Evolutionary conservation across 495 filamentous ascomycete genomes (phyloP), one percentile per base, ranked within the genome.

Genomic region (Jackrogersella multiformis): DNA sequence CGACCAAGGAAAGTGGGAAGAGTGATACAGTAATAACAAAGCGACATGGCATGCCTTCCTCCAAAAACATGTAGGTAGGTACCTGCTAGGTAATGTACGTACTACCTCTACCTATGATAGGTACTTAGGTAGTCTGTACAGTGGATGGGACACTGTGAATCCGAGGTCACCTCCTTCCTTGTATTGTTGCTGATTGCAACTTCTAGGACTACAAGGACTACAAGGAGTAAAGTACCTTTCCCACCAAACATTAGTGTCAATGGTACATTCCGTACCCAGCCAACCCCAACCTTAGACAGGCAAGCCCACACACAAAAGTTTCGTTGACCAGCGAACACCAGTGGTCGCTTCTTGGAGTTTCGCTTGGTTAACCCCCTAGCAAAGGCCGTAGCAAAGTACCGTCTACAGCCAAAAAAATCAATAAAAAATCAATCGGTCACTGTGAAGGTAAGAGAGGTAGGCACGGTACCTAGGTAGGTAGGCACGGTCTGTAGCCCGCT

Each of bases 1-100:
- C 28, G 42, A 44, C 9, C 48, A 64, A 57, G 54, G 41, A 36
- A 42, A 61, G 10, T 13, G 28, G 21, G 8, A 34, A 9, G 15
- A 61, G 55, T 69, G 66, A 64, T 68, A 63, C 60, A 69, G 66
- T 64, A 64, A 69, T 69, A 64, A 68, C 59, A 68, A 63, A 63
- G 54, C 59, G 52, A 56, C 32, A 48, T 55, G 21, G 49, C 49
- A 55, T 46, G 24, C 36, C 36, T 57, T 49, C 53, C 53, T 35
- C 59, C 59, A 53, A 63, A 59, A 59, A 20, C 18, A 49, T 38
- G 54, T n/a, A n/a, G n/a, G n/a, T n/a, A 46, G 41, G 34, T 44
- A 56, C 38, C 24, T 34, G 5, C 18, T 38, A 53, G 32, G 49
- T 49, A 41, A 49, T 38, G 39, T n/a, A n/a, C n/a, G n/a, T n/a